Conservation (phyloP, 345 rosid genomes). For the Angophora floribunda region DNA sequence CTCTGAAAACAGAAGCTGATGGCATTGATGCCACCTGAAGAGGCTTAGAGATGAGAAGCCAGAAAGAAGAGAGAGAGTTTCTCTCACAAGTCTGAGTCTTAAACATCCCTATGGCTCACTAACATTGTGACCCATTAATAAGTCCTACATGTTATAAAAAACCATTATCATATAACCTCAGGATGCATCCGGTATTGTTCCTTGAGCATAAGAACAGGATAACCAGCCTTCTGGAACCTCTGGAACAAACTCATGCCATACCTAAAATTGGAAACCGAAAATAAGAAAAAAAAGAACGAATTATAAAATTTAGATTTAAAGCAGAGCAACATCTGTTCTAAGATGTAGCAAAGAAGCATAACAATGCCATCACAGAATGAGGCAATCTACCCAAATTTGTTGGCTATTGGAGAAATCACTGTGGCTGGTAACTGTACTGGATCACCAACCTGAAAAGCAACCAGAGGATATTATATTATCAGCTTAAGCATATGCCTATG, state of each 20-base stretch:
- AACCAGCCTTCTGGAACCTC: constrained; percentile 95
- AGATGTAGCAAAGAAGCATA: not conserved
- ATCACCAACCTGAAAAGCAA: constrained; percentile 72
- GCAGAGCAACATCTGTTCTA: not conserved
- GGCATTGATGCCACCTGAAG: not conserved
- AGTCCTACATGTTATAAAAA: not conserved
- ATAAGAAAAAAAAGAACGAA: not conserved
- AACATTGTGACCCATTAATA: not conserved
- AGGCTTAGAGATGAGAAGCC: not conserved
- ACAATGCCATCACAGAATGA: not conserved
- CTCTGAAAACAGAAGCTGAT: not conserved
- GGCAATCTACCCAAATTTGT: constrained; percentile 51
- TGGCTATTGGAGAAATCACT: constrained; percentile 81
- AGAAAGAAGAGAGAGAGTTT: not conserved
- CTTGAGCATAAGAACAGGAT: constrained; percentile 91
- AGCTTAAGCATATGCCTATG: not conserved
- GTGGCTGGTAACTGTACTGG: constrained; percentile 97
- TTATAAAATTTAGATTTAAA: not conserved
- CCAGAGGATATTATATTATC: not conserved
- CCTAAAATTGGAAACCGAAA: constrained; percentile 22
- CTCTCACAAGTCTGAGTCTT: not conserved
- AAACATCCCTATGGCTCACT: not conserved
- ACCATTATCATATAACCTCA: constrained; percentile 37
- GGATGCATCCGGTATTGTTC: constrained; percentile 98
- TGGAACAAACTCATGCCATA: constrained; percentile 91